phyloP scores from a whole-genome alignment of 2,329 filamentous ascomycete genomes.

The Scedosporium aurantiacum region DNA sequence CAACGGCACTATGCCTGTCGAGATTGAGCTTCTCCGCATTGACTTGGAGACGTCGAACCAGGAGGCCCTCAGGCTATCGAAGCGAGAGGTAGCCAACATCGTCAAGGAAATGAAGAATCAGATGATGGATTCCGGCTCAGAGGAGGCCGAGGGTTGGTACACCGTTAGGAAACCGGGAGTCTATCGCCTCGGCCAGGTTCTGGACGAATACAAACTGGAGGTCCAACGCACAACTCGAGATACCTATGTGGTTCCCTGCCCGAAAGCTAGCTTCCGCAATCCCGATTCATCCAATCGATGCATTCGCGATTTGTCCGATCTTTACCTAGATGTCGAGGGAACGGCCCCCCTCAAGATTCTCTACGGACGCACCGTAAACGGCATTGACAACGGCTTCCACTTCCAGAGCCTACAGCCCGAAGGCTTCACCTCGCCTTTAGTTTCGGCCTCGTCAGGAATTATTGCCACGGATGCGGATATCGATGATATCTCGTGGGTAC shows the following conservation, averaged over 20 bases:
- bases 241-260: constrained; percentile 77
- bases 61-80: constrained; percentile 66
- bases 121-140: constrained; percentile 47
- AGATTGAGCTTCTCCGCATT: constrained; percentile 78
- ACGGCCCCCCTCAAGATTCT: constrained; percentile 86
- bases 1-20: constrained; percentile 82
- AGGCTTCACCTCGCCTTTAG: constrained; percentile 65
- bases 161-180: constrained; percentile 76
- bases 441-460: constrained; percentile 49
- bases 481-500: constrained; percentile 72
- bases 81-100: constrained; percentile 63
- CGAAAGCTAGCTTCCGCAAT: constrained; percentile 61
- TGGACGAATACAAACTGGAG: constrained; percentile 90
- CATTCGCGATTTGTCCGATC: constrained; percentile 75
- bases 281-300: constrained; percentile 59
- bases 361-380: constrained; percentile 81
- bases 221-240: constrained; percentile 68
- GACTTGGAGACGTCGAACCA: constrained; percentile 73
- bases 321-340: constrained; percentile 73
- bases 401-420: constrained; percentile 93
- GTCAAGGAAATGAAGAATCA: constrained; percentile 57
- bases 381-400: constrained; percentile 70
- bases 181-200: constrained; percentile 72
- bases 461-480: constrained; percentile 46
- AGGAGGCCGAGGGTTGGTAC: constrained; percentile 59